These are phyloP conservation scores for Phallus indusiatus DNA, from an alignment of 768 basidiomycete species.

Conservation along the genomic window DNA sequence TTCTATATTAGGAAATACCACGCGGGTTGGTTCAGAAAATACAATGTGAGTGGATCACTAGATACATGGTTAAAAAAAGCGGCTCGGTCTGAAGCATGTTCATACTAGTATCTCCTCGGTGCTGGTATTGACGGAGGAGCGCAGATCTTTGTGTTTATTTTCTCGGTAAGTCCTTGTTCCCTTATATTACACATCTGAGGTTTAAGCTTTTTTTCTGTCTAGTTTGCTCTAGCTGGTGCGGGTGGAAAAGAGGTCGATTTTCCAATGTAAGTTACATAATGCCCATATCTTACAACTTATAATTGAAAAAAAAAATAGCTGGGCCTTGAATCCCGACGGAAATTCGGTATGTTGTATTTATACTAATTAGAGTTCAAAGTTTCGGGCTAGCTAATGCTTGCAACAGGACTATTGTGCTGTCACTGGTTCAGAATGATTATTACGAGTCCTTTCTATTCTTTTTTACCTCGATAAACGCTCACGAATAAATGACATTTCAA, in stretches of 20 bases:
- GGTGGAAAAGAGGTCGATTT: not conserved
- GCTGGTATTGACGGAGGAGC: conserved; percentile 59
- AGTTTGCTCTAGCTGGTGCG: not conserved
- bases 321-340: not conserved
- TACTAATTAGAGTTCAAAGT: not conserved
- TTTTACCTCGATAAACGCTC: not conserved
- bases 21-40: conserved; percentile 53
- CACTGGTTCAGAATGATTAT: not conserved
- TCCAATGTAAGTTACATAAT: not conserved
- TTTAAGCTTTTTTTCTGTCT: not conserved
- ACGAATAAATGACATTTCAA: too few relatives aligned
- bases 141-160: conserved; percentile 54
- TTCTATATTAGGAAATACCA: conserved; percentile 44
- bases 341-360: not conserved
- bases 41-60: not conserved
- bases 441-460: not conserved
- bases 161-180: conserved; percentile 24
- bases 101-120: conserved; percentile 54
- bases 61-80: not conserved
- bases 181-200: not conserved
- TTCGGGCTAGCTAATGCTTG: not conserved
- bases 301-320: not conserved
- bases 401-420: not conserved
- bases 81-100: not conserved
- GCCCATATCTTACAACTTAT: not conserved